A percentile compares a stretch with the other conserved stretches of the same genome.
phyloP scores from a whole-genome alignment of 2,329 filamentous ascomycete species.

The Biscogniauxia sp. region DNA sequence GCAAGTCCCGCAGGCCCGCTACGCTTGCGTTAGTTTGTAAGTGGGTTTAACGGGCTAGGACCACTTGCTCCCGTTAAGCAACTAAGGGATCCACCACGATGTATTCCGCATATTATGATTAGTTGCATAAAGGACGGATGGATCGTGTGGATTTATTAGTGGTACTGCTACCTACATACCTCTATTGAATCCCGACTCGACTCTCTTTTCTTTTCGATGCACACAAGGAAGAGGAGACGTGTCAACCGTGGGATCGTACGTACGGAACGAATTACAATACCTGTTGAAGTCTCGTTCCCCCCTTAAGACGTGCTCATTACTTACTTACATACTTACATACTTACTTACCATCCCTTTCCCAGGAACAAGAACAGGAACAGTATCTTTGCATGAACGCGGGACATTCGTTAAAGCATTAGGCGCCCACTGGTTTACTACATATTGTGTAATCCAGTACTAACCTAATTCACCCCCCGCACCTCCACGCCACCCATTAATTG shows the following conservation, averaged over 20 bases:
- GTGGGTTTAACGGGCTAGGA: background rate
- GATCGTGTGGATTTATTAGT: background rate
- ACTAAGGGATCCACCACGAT: background rate
- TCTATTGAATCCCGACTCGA: background rate
- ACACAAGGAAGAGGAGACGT: background rate
- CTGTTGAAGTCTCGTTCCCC: background rate
- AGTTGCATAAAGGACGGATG: background rate
- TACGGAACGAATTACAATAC: too few species aligned
- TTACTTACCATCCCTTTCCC: too few species aligned
- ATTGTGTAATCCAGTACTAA: slow-evolving; percentile 6
- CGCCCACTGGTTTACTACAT: slow-evolving; percentile 4
- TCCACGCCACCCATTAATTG: slow-evolving; percentile 19
- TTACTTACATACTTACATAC: background rate
- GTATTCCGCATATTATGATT: background rate
- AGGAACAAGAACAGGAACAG: background rate
- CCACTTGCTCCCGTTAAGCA: background rate
- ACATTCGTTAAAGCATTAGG: background rate
- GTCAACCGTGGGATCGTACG: background rate
- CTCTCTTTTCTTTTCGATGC: background rate
- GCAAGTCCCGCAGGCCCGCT: background rate
- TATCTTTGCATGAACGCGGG: background rate
- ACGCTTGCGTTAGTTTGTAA: background rate
- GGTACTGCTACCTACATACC: background rate
- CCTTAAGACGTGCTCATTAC: background rate
- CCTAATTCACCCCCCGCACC: slow-evolving; percentile 15